Evolutionary conservation across 2,329 filamentous ascomycete species (phyloP), one percentile per base, ranked within the genome.

Genomic region (Dichotomopilus funicola): DNA sequence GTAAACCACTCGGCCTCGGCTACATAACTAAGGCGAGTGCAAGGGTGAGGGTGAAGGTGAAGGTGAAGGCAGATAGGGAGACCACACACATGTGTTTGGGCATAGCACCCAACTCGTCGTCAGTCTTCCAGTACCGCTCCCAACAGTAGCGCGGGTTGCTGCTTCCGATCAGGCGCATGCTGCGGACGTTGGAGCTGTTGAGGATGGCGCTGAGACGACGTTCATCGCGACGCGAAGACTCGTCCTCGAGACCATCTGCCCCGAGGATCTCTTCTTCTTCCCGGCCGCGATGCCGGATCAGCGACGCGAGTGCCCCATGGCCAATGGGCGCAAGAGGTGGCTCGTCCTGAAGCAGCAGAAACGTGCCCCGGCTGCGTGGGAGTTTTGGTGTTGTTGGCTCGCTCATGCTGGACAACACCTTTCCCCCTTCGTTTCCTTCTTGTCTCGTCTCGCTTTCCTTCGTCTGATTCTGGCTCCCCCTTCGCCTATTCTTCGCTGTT

Each of bases 91-190:
- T 71, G n/a, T 83, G 78, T 68, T 86, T 87, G 66, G 80, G 81
- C 80, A 95, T 86, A 55, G 72, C 68, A 61, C 80, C 80, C 61
- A 96, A 75, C 67, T 95, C 80, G 34, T 87, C 85, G 35, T 91
- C 84, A 0, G 83, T 82, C 70, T 89, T 95, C 81, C 88, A 95
- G 69, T 96, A 96, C 58, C 79, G 80, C 67, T 91, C 86, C 87
- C 91, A 96, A 60, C 81, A 81, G 72, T 95, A 96, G 58, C 89
- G 77, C 13, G 89, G 88, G 68, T 94, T 96, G 62, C 82, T 89
- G 64, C 89, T 89, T 43, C 92, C 92, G 68, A 96, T 95, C 64
- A 97, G 78, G 53, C 89, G 81, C 80, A 91, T 88, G 66, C 87
- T 91, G 59, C 89, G 80, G 79, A 91, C 87, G 68, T 88, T 83